Percentiles rank a stretch among this genome's conserved stretches.
Evolutionary conservation across 2,329 filamentous ascomycete genomes (phyloP).

Genomic region (Pleomassaria siparia): DNA sequence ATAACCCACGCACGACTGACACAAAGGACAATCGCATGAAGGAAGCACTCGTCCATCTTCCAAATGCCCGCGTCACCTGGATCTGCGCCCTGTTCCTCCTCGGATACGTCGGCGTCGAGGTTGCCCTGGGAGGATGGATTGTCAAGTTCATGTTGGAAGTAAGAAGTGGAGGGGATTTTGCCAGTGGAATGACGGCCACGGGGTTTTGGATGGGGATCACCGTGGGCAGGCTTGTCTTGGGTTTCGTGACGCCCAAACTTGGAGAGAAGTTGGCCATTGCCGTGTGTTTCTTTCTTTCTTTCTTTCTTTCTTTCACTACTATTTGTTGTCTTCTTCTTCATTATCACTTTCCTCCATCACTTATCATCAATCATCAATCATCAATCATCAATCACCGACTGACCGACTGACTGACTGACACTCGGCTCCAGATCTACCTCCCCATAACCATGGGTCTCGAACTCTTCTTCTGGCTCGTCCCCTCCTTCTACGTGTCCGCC

Average conservation of each 20-base stretch:
- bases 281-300: conserved; percentile 39
- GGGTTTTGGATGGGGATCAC: conserved; percentile 86
- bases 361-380: not conserved
- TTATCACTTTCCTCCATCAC: not conserved
- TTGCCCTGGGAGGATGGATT: conserved; percentile 77
- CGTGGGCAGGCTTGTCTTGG: conserved; percentile 69
- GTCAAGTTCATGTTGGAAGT: conserved; percentile 84
- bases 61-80: conserved; percentile 65
- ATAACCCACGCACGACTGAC: conserved; percentile 48
- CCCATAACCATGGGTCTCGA: conserved; percentile 63
- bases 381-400: not conserved
- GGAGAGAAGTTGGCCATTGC: conserved; percentile 66
- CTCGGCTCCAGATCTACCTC: conserved; percentile 58
- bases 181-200: conserved; percentile 73
- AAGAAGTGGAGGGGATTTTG: conserved; percentile 67
- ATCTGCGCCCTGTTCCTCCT: conserved; percentile 73
- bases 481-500: conserved; percentile 71
- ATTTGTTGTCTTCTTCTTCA: not conserved
- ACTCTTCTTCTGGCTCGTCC: conserved; percentile 79
- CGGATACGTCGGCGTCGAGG: conserved; percentile 77
- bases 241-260: conserved; percentile 72
- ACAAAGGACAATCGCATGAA: conserved; percentile 53
- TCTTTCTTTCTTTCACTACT: not conserved
- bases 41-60: conserved; percentile 51
- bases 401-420: not conserved